Base-by-base conservation (phyloP, 2,329 filamentous ascomycete species). In the Neonectria hederae region DNA sequence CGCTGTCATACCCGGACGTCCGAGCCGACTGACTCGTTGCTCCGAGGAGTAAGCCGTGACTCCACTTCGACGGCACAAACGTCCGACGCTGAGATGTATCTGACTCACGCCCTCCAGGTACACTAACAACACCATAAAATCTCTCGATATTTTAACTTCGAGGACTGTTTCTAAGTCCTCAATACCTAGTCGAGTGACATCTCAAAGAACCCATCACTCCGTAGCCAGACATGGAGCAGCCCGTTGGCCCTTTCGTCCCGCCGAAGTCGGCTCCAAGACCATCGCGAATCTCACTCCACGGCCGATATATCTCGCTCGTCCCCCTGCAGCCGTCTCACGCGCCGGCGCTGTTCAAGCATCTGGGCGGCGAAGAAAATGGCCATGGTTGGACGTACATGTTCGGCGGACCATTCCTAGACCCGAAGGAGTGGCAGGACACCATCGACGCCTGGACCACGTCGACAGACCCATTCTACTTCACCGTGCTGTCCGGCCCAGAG, bases 401-500 rank as follows among this genome's bases (percentile, higher is more conserved):
- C 14, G 61, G 62, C 1, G 69, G 67, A 0, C 76, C 74, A 0
- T 76, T 72, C 9, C 51, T 67, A 6, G 65, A 67, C 1, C 48
- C 62, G 13, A 32, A 63, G 0, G 40, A 71, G 2, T 78, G 74
- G 65, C 66, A 67, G 19, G 30, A 60, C 0, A 43, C 59, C 0
- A 62, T 77, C 7, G 40, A 57, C 14, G 32, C 59, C 2, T 78
- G 73, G 69, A 65, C 65, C 35, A 65, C 51, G 3, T 76, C 76
- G 0, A 57, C 69, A 1, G 79, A 83, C 61, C 76, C 79, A 0
- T 71, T 81, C 42, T 83, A 80, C 70, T 87, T 80, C 68, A 77
- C 81, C 13, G 78, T 86, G 24, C 72, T 83, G 17, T 80, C 80
- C 4, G 71, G 70, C 0, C 73, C 70, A 4, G 67, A 53, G 14